These are phyloP conservation scores for Saprolegnia diclina DNA, from an alignment of 352 stramenopile genomes.

Conservation along the genomic window DNA sequence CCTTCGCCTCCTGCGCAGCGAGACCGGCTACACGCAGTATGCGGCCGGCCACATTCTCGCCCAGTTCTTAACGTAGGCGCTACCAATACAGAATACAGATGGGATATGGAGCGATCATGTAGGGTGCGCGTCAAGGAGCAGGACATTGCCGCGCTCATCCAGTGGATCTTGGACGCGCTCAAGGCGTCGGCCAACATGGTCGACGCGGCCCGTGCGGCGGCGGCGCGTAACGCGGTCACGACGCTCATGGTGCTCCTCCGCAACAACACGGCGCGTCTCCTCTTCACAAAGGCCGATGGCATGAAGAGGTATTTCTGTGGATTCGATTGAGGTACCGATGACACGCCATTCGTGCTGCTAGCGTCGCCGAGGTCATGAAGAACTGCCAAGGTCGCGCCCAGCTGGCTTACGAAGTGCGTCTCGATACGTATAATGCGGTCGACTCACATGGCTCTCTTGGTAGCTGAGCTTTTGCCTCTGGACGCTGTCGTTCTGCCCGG, in stretches of 20 bases:
- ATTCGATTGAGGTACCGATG: neutral
- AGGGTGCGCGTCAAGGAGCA: slow-evolving; percentile 73
- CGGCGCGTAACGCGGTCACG: slow-evolving; percentile 82
- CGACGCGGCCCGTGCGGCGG: slow-evolving; percentile 62
- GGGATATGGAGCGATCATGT: neutral
- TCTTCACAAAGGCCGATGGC: slow-evolving; percentile 88
- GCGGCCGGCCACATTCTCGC: slow-evolving; percentile 69
- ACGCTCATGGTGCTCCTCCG: slow-evolving; percentile 90
- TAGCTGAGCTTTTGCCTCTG: slow-evolving; percentile 96
- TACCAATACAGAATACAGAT: slow-evolving; percentile 5
- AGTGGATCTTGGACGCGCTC: slow-evolving; percentile 69
- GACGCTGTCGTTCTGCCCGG: slow-evolving; percentile 91
- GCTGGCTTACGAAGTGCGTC: slow-evolving; percentile 88
- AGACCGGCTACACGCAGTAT: slow-evolving; percentile 82
- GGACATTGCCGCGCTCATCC: slow-evolving; percentile 70
- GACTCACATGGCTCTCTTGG: neutral
- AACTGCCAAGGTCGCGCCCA: slow-evolving; percentile 85
- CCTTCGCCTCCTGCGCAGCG: slow-evolving; percentile 75
- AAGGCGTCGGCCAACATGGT: slow-evolving; percentile 56
- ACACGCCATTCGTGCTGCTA: slow-evolving; percentile 25
- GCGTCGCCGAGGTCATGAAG: slow-evolving; percentile 66
- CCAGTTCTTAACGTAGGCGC: slow-evolving; percentile 69
- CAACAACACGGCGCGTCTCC: slow-evolving; percentile 76
- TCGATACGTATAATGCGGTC: neutral
- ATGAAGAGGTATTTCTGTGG: slow-evolving; percentile 82